A percentile compares a stretch with the other conserved stretches of the same genome.
phyloP scores from a whole-genome alignment of 345 rosid genomes.

The Clarkia xantiana region DNA sequence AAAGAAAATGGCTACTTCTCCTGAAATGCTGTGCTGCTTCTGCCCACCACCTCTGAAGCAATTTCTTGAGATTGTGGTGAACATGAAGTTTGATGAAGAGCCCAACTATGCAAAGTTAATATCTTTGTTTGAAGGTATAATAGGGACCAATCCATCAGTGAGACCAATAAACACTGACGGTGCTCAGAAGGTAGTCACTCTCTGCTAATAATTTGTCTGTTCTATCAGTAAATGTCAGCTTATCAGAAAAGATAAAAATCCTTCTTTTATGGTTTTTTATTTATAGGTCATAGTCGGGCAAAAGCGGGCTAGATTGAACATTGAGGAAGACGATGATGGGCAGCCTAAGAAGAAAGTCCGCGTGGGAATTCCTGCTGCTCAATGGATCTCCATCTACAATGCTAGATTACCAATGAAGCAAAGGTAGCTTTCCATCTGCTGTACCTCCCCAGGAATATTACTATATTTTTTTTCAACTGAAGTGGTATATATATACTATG shows the following conservation, averaged over 20 bases:
- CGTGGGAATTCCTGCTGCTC: constrained; percentile 84
- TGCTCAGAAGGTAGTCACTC: constrained; percentile 62
- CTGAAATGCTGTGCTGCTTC: constrained; percentile 81
- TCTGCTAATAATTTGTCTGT: no score
- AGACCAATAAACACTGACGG: constrained; percentile 95
- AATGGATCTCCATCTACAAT: constrained; percentile 93
- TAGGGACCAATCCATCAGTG: constrained; percentile 58
- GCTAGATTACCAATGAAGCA: constrained; percentile 96
- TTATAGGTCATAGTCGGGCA: constrained; percentile 77
- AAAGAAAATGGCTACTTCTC: constrained; percentile 92
- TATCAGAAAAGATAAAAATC: background rate
- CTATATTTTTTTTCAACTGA: no score
- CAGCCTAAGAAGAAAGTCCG: constrained; percentile 88
- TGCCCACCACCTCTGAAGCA: constrained; percentile 77
- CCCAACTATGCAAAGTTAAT: constrained; percentile 86
- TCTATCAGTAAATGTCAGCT: background rate
- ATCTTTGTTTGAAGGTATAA: constrained; percentile 63
- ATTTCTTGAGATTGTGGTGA: constrained; percentile 83
- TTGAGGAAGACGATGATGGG: constrained; percentile 80
- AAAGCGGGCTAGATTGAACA: constrained; percentile 74
- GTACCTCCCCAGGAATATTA: no score
- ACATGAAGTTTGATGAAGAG: constrained; percentile 91
- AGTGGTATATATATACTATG: no score
- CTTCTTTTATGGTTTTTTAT: constrained; percentile 4
- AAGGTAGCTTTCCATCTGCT: constrained; percentile 29